Conservation (phyloP, 2,329 filamentous ascomycete species). For the Colletotrichum melonis region DNA sequence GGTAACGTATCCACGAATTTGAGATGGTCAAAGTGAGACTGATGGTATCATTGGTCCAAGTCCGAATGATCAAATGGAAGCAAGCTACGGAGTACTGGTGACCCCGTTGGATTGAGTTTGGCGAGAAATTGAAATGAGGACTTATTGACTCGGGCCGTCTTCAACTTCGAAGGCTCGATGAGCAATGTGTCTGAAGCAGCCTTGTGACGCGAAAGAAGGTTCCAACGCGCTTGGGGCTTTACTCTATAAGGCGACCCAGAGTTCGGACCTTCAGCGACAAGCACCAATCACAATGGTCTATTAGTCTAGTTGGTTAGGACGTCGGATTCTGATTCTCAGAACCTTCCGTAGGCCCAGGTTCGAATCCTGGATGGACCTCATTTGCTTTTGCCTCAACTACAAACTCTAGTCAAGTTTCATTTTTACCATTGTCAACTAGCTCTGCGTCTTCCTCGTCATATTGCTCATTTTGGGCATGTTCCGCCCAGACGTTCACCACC, state of each 20-base stretch:
- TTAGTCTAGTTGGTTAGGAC: constrained; percentile 35
- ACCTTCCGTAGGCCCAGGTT: constrained; percentile 27
- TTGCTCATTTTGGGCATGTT: fast-evolving
- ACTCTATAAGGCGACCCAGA: fast-evolving
- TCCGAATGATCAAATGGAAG: not conserved
- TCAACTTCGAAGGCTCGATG: not conserved
- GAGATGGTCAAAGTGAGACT: not conserved
- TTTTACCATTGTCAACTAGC: not conserved
- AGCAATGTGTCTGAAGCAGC: no score
- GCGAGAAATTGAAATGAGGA: not conserved
- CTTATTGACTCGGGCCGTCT: not conserved
- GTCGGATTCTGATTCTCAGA: constrained; percentile 28
- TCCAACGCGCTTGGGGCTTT: not conserved
- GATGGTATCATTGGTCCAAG: not conserved
- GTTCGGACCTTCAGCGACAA: fast-evolving
- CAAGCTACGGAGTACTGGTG: not conserved
- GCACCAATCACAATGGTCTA: constrained; percentile 1
- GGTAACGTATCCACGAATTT: not conserved
- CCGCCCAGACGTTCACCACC: constrained; percentile 41
- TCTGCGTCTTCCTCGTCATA: not conserved
- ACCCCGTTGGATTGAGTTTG: not conserved
- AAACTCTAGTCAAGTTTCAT: not conserved
- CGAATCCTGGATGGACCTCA: constrained; percentile 31
- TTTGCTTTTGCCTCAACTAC: not conserved
- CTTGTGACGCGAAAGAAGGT: no score